Evolutionary conservation across 2,329 filamentous ascomycete species (phyloP).

Genomic region (Fonsecaea erecta): DNA sequence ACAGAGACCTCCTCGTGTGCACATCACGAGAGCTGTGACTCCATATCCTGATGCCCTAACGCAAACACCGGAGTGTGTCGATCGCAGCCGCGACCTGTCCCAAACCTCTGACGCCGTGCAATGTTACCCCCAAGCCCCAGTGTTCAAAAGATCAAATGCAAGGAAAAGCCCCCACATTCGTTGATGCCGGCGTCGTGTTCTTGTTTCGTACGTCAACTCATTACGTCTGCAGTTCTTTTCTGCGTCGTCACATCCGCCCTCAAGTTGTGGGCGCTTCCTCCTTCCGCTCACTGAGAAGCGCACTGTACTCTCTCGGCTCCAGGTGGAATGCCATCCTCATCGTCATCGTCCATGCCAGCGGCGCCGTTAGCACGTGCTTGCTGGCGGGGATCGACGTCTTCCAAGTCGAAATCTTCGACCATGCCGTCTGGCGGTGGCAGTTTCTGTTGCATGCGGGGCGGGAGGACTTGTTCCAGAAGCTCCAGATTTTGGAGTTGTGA

Average conservation of each 20-base stretch:
- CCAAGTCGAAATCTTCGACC: slow-evolving; percentile 85
- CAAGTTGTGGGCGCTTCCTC: not conserved
- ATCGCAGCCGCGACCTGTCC: not conserved
- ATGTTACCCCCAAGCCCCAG: slow-evolving; percentile 13
- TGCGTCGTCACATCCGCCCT: slow-evolving; percentile 13
- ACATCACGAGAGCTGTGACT: not conserved
- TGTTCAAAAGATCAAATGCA: slow-evolving; percentile 18
- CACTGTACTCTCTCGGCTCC: slow-evolving; percentile 58
- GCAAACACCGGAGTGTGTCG: not conserved
- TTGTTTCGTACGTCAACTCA: slow-evolving; percentile 10
- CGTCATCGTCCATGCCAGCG: slow-evolving; percentile 70
- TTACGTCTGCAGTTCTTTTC: slow-evolving; percentile 9
- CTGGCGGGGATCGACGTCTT: slow-evolving; percentile 75
- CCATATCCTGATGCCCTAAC: not conserved
- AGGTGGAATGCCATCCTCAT: slow-evolving; percentile 57
- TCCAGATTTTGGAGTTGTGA: slow-evolving; percentile 72
- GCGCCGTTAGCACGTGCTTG: slow-evolving; percentile 71
- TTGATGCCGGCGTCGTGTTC: slow-evolving; percentile 23
- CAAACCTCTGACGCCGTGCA: slow-evolving; percentile 14
- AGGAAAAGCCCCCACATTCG: slow-evolving; percentile 21
- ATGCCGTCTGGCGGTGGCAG: slow-evolving; percentile 80
- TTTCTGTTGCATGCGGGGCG: slow-evolving; percentile 67
- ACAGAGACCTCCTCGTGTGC: not conserved
- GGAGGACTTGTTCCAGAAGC: slow-evolving; percentile 82
- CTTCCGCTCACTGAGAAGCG: slow-evolving; percentile 54